Conservation (phyloP, 23 red algal genomes). For the Pyropia yezoensis region DNA sequence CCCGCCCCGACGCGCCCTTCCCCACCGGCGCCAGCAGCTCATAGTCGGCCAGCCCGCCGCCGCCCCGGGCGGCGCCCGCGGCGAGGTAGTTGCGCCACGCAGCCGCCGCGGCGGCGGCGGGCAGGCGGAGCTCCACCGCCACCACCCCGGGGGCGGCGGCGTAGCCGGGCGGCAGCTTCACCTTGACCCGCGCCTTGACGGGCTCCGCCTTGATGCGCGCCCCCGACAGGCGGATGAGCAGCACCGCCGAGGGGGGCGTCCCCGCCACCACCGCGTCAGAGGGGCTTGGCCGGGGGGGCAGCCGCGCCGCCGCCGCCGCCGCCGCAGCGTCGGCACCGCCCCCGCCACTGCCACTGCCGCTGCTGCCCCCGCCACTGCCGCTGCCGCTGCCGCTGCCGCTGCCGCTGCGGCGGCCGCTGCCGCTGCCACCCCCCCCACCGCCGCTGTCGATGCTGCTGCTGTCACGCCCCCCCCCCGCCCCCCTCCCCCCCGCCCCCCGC, state of each 20-base stretch:
- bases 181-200: slow-evolving; percentile 30
- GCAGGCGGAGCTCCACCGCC: slow-evolving; percentile 33
- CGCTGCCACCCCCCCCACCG: no score
- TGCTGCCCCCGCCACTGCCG: no score
- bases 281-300: slow-evolving; percentile 20
- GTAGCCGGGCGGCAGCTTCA: slow-evolving; percentile 26
- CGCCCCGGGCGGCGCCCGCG: slow-evolving; percentile 20
- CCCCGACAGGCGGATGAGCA: slow-evolving; percentile 40
- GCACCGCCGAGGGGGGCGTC: slow-evolving; percentile 35
- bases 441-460: no score
- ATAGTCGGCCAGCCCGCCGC: slow-evolving; percentile 53
- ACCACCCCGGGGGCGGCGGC: background rate
- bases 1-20: slow-evolving; percentile 63
- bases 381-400: no score
- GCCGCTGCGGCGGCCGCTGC: no score
- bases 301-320: slow-evolving; percentile 7
- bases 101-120: slow-evolving; percentile 17
- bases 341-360: no score
- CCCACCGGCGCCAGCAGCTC: slow-evolving; percentile 70
- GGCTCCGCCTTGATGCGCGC: slow-evolving; percentile 32
- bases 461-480: no score
- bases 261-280: slow-evolving; percentile 23
- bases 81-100: slow-evolving; percentile 37
- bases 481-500: no score
- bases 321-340: no score